phyloP scores from a whole-genome alignment of 202 grass and related monocot genomes.

The Hordeum pubiflorum region DNA sequence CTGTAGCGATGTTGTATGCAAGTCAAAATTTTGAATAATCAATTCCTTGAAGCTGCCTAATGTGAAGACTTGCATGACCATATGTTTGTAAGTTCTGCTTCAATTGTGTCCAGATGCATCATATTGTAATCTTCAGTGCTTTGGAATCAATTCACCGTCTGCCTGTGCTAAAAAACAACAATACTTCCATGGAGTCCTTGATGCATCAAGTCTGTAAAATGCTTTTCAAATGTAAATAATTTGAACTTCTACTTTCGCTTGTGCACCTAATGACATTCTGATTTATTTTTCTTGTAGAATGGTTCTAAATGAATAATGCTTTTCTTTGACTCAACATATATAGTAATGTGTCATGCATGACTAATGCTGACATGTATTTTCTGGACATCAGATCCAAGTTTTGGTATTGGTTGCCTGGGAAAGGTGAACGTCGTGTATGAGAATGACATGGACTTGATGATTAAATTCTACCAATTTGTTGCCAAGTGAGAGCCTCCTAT shows the following conservation, averaged over 20 bases:
- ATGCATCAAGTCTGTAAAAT: not conserved
- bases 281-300: not conserved
- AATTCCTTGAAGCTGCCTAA: not conserved
- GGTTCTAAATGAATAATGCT: not conserved
- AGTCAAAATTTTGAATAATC: not conserved
- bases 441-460: slow-evolving; percentile 81
- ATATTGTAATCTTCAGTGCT: not conserved
- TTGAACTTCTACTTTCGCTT: not conserved
- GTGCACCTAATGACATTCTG: not conserved
- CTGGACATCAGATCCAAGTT: slow-evolving; percentile 61
- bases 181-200: not conserved
- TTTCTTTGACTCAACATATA: not conserved
- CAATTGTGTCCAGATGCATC: not conserved
- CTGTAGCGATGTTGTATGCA: not conserved
- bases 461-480: slow-evolving; percentile 80
- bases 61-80: not conserved
- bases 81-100: not conserved
- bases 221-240: not conserved
- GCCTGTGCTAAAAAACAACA: no score
- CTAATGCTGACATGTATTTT: slow-evolving; percentile 25
- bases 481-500: slow-evolving; percentile 50
- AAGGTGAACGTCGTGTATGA: slow-evolving; percentile 61
- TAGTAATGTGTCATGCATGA: not conserved
- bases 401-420: slow-evolving; percentile 74
- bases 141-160: not conserved